Conservation (phyloP, 2,329 filamentous ascomycete genomes). For the Trichoderma sp. region DNA sequence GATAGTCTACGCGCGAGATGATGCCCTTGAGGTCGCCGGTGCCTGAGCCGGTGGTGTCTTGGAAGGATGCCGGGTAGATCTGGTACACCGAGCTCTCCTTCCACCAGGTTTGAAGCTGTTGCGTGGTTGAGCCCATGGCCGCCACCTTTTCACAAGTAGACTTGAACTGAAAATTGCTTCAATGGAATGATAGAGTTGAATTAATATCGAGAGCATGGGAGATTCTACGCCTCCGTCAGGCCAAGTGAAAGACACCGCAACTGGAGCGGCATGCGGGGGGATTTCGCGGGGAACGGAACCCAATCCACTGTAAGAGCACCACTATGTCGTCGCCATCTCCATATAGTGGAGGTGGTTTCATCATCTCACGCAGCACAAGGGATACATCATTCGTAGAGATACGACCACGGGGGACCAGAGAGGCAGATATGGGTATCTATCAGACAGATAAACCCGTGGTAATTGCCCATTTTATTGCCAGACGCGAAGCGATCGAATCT, state of each 20-base stretch:
- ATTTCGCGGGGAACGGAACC: constrained; percentile 12
- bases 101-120: constrained; percentile 53
- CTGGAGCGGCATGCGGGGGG: constrained; percentile 10
- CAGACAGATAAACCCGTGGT: not conserved
- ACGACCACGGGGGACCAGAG: not conserved
- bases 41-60: constrained; percentile 59
- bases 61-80: constrained; percentile 64
- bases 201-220: not conserved
- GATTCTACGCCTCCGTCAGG: not conserved
- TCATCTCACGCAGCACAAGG: not conserved
- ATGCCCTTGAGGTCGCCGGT: constrained; percentile 61
- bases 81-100: constrained; percentile 64
- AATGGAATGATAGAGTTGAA: not conserved
- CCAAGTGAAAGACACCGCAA: not conserved
- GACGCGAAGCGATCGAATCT: not conserved
- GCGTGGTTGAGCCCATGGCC: constrained; percentile 34
- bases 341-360: constrained; percentile 22
- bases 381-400: not conserved
- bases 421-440: not conserved
- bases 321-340: not conserved
- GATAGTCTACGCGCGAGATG: constrained; percentile 58
- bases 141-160: not conserved
- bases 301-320: constrained; percentile 12
- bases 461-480: not conserved
- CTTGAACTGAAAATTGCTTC: not conserved